These are phyloP conservation scores for Malus orientalis DNA, from an alignment of 306 rosid species.

Conservation along the genomic window DNA sequence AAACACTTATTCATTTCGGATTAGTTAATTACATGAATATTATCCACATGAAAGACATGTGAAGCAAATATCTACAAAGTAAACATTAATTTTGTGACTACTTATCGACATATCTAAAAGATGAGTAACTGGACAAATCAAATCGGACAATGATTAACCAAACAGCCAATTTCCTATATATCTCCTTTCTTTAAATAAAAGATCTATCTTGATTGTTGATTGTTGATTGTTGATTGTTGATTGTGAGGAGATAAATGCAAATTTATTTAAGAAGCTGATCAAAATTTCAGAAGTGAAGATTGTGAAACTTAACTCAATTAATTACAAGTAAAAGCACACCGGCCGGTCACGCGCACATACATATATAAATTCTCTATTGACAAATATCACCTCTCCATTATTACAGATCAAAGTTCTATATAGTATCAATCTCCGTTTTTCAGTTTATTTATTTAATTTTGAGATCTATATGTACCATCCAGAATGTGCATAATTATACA, in stretches of 20 bases:
- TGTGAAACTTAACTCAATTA: neutral
- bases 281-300: neutral
- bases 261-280: neutral
- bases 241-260: neutral
- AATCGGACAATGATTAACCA: neutral
- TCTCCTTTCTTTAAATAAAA: neutral
- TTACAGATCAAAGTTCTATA: neutral
- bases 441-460: neutral
- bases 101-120: neutral
- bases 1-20: neutral
- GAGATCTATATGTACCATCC: neutral
- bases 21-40: neutral
- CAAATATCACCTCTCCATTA: neutral
- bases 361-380: no score
- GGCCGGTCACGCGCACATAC: neutral
- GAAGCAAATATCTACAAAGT: neutral
- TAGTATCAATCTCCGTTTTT: neutral
- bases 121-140: neutral
- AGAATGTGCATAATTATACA: neutral
- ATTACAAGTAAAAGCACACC: neutral
- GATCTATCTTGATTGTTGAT: no score
- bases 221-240: no score
- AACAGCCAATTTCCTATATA: neutral
- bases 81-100: neutral
- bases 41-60: neutral